These are phyloP conservation scores for Sherardia arvensis DNA, from an alignment of 257 asterid species.

Conservation along the genomic window DNA sequence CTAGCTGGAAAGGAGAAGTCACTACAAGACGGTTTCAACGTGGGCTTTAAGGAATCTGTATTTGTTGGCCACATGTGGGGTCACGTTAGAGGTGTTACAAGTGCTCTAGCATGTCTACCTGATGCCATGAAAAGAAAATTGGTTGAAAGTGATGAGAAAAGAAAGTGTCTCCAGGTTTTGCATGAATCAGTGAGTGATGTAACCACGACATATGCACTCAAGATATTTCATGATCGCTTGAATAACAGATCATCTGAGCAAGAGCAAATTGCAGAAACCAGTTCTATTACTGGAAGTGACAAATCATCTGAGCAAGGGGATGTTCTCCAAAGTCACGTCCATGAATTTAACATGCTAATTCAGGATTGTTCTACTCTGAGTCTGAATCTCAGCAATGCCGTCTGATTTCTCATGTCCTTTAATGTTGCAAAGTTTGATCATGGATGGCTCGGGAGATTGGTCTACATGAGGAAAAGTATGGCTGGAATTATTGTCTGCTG, in stretches of 20 bases:
- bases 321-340: constrained; percentile 26
- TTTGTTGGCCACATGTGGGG: constrained; percentile 33
- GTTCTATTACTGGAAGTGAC: constrained; percentile 13
- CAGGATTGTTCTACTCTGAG: constrained; percentile 40
- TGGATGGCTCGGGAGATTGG: not conserved
- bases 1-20: constrained; percentile 79
- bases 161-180: constrained; percentile 34
- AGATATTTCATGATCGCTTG: constrained; percentile 36
- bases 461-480: not conserved
- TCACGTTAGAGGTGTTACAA: constrained; percentile 57
- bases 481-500: not conserved
- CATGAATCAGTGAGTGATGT: constrained; percentile 41
- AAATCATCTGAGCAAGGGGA: constrained; percentile 15
- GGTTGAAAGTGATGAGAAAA: constrained; percentile 53
- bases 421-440: no score
- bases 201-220: constrained; percentile 47
- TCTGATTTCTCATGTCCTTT: not conserved
- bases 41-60: constrained; percentile 62
- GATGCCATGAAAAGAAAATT: constrained; percentile 37
- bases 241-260: constrained; percentile 21
- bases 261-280: constrained; percentile 13
- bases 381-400: constrained; percentile 19
- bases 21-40: constrained; percentile 76
- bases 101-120: constrained; percentile 61
- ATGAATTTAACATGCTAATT: constrained; percentile 40